Percentiles rank a stretch among this genome's conserved stretches.
These are phyloP conservation scores for Ophiostoma novo-ulmi DNA, from an alignment of 2,329 filamentous ascomycete species.

Conservation along the genomic window DNA sequence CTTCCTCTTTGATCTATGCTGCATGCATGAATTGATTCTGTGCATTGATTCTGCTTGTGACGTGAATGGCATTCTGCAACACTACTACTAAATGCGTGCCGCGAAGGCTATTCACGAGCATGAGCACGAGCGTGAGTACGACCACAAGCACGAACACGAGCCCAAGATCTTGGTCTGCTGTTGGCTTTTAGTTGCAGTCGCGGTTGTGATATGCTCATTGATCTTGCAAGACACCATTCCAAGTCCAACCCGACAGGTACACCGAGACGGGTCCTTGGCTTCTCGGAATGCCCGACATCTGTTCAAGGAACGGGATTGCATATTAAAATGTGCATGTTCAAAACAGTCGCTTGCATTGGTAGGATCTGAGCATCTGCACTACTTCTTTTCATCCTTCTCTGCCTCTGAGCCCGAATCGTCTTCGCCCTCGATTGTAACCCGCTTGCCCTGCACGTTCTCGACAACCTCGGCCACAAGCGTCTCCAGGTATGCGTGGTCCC, in stretches of 20 bases:
- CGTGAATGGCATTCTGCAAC: constrained; percentile 4
- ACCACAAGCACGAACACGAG: background rate
- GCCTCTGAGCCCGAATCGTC: constrained; percentile 52
- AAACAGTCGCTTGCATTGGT: background rate
- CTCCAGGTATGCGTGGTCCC: constrained; percentile 71
- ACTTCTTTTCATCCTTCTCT: background rate
- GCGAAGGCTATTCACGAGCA: background rate
- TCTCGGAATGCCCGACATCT: background rate
- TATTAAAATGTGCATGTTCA: background rate
- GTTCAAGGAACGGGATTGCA: background rate
- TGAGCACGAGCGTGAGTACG: background rate
- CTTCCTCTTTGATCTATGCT: background rate
- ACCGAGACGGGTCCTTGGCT: background rate
- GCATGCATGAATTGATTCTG: background rate
- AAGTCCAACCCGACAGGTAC: background rate
- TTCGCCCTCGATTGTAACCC: constrained; percentile 67
- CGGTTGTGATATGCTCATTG: background rate
- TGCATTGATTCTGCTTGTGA: background rate
- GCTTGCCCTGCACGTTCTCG: constrained; percentile 65
- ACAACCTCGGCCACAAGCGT: constrained; percentile 72
- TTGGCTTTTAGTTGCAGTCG: background rate
- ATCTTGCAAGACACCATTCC: background rate
- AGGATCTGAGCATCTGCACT: background rate
- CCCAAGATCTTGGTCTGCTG: background rate
- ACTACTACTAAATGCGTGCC: background rate